Base-by-base conservation (phyloP, 2,329 filamentous ascomycete genomes). In the Scytalidium lignicola region DNA sequence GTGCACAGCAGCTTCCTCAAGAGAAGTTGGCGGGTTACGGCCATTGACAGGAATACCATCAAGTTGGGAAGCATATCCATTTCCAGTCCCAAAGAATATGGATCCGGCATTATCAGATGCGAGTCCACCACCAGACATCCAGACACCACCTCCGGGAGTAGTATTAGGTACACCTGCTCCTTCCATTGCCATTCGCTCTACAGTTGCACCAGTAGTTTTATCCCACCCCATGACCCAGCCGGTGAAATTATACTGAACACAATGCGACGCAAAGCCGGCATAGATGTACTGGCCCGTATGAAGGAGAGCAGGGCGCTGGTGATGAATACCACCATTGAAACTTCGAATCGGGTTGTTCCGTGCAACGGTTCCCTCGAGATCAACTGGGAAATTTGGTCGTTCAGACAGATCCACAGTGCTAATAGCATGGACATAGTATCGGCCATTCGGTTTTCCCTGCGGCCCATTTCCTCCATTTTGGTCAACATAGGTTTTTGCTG, bases 211-310 rank as follows among this genome's bases (percentile, higher is more conserved):
- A 18, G 67, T 70, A 0, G 63, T 68, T 53, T 72, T 74, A 55
- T 76, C 66, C 60, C 70, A 73, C 10, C 73, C 73, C 42, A 76
- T 68, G 44, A 76, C 65, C 61, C 72, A 73, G 45, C 74, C 73
- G 8, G 73, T 75, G 47, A 74, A 75, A 56, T 76, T 76, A 59
- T 70, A 76, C 55, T 73, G 68, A 8, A 75, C 73, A 49, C 74
- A 76, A 57, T 76, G 73, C n/a, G 70, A 74, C 0, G 70, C 73
- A 53, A 73, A 76, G 2, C 72, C 73, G 10, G 72, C 72, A 51
- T 75, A 76, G 23, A 76, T 65, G 52, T 66, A 74, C 45, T 74
- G 61, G n/a, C 70, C 70, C 8, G 69, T 62, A 40, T 73, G 71
- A 17, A 75, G 59, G n/a, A 75, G 59, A 4, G 65, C 72, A 1